Conservation (phyloP, 768 basidiomycete genomes). For the Lactarius indigo region DNA sequence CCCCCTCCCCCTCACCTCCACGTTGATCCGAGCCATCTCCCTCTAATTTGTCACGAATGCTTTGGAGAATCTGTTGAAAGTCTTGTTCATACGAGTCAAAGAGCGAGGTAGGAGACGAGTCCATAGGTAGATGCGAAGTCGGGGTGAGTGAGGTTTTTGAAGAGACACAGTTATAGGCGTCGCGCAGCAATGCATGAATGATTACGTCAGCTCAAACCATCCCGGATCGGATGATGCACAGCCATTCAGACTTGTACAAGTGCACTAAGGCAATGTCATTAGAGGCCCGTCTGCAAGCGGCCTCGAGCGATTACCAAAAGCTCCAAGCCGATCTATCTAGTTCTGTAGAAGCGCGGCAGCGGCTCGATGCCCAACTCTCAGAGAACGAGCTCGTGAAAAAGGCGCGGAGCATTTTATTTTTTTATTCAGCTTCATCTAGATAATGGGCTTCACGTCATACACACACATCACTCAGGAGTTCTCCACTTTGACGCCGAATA, state of each 20-base stretch:
- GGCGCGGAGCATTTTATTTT: constrained; percentile 44
- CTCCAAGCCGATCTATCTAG: constrained; percentile 69
- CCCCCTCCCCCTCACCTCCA: too few relatives aligned
- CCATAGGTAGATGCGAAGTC: constrained; percentile 49
- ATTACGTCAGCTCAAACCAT: not conserved
- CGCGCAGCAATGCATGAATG: not conserved
- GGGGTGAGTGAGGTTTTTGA: not conserved
- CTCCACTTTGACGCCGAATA: constrained; percentile 62
- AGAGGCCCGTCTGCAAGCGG: constrained; percentile 58
- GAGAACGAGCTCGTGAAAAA: constrained; percentile 94
- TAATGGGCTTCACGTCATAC: constrained; percentile 7
- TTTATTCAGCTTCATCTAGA: not conserved
- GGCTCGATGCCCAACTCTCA: constrained; percentile 83
- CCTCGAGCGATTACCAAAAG: constrained; percentile 75
- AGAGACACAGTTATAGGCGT: not conserved
- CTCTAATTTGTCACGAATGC: constrained; percentile 75
- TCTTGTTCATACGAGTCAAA: constrained; percentile 93
- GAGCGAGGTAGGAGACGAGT: constrained; percentile 78
- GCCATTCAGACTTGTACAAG: too few relatives aligned
- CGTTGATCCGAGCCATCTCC: constrained; percentile 60
- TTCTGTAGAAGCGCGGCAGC: constrained; percentile 76
- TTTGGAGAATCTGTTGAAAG: constrained; percentile 76
- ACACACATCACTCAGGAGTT: constrained; percentile 82
- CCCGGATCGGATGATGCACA: not conserved
- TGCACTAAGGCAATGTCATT: constrained; percentile 46